phyloP scores from a whole-genome alignment of 2,329 filamentous ascomycete genomes.

The Clarireedia paspali region DNA sequence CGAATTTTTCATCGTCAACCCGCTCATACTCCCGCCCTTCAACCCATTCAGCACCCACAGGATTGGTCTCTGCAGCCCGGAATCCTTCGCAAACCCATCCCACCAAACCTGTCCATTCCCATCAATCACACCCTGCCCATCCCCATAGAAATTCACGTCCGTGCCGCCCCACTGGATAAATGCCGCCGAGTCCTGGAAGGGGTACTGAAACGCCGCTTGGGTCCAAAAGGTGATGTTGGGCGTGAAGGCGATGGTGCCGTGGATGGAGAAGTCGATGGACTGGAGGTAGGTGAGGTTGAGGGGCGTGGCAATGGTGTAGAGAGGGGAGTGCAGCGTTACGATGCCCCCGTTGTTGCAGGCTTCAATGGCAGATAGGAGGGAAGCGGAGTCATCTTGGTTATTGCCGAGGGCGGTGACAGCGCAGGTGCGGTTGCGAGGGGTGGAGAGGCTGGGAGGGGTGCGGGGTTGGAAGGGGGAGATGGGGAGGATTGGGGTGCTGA shows the following conservation, averaged over 20 bases:
- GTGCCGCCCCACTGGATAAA: conserved; percentile 1
- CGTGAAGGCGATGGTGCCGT: conserved; percentile 1
- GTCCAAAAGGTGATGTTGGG: conserved; percentile 1
- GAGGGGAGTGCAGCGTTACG: background rate
- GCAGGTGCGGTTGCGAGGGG: background rate
- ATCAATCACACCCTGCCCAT: conserved; percentile 2
- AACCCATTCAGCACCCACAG: conserved; percentile 6
- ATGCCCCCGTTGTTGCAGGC: conserved; percentile 3
- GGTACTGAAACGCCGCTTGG: background rate
- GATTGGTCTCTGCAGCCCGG: background rate
- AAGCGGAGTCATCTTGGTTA: background rate
- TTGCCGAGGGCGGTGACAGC: background rate
- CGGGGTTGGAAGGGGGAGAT: conserved; percentile 1
- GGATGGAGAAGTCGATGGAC: conserved; percentile 1
- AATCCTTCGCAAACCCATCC: conserved; percentile 2
- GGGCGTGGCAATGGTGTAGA: conserved; percentile 3
- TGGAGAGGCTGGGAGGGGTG: background rate
- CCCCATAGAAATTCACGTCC: conserved; percentile 1
- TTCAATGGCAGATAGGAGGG: background rate
- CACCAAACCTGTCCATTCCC: conserved; percentile 5
- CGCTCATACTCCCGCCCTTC: background rate
- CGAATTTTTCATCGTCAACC: background rate
- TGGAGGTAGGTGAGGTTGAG: background rate
- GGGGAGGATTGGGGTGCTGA: background rate
- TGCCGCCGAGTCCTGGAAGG: background rate